phyloP scores from a whole-genome alignment of 108 stramenopile genomes.

The Chaetoceros tenuissimus region DNA sequence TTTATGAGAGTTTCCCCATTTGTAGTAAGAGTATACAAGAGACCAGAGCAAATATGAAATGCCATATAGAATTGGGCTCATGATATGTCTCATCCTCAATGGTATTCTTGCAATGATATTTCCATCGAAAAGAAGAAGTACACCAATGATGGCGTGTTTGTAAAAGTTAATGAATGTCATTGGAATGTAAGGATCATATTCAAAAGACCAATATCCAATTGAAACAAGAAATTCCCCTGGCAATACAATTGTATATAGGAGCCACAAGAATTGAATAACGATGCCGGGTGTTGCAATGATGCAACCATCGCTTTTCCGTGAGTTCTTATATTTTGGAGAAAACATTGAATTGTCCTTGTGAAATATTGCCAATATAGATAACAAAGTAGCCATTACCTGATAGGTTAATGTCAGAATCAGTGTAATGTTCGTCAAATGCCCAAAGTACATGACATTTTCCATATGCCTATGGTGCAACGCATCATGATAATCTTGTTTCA shows the following conservation, averaged over 20 bases:
- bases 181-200: slow-evolving; percentile 4
- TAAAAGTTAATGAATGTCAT: slow-evolving; percentile 5
- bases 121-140: slow-evolving; percentile 15
- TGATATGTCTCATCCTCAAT: slow-evolving; percentile 3
- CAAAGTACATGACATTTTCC: not conserved
- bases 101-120: slow-evolving; percentile 15
- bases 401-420: not conserved
- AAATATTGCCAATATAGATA: not conserved
- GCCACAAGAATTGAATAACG: slow-evolving; percentile 1
- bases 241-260: slow-evolving; percentile 12
- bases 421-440: not conserved
- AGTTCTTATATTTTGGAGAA: not conserved
- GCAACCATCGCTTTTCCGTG: not conserved
- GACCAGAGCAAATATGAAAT: not conserved
- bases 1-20: not conserved
- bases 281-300: not conserved
- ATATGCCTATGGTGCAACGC: not conserved
- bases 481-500: not conserved
- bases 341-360: not conserved
- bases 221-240: slow-evolving; percentile 14
- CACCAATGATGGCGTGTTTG: slow-evolving; percentile 6
- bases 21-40: not conserved
- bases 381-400: not conserved
- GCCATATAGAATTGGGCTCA: not conserved
- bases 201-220: slow-evolving; percentile 11